A percentile compares a stretch with the other conserved stretches of the same genome.
Conservation (phyloP, 805 yeast species). For the Candida jianshihensis region DNA sequence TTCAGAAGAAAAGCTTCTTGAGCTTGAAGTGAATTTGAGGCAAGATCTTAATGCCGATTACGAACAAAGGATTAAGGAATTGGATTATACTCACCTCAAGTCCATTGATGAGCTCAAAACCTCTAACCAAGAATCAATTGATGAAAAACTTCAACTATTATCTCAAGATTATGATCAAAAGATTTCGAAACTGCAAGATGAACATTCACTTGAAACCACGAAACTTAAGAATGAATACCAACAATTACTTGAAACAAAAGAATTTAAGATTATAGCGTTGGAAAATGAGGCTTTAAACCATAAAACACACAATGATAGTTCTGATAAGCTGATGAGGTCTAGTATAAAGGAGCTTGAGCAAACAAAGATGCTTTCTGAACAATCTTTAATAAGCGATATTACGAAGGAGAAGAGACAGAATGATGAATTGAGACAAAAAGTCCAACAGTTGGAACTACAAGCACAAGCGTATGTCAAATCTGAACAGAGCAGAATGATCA, state of each 20-base stretch:
- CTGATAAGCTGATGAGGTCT: too few relatives aligned
- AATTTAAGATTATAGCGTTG: background rate
- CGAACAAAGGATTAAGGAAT: conserved; percentile 30
- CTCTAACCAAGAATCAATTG: conserved; percentile 20
- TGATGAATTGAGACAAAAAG: conserved; percentile 1
- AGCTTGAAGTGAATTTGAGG: conserved; percentile 24
- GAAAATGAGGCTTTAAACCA: background rate
- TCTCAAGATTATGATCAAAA: conserved; percentile 27
- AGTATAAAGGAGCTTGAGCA: conserved; percentile 1
- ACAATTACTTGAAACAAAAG: background rate
- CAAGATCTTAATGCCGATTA: conserved; percentile 25
- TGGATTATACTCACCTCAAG: conserved; percentile 26
- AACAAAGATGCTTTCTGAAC: background rate
- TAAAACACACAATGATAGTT: background rate
- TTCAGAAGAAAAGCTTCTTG: conserved; percentile 11
- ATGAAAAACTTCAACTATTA: conserved; percentile 24
- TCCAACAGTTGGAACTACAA: background rate
- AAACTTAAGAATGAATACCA: background rate
- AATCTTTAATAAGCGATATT: conserved; percentile 1
- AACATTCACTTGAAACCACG: background rate
- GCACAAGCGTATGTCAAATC: background rate
- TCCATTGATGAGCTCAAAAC: conserved; percentile 28
- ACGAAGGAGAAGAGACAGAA: conserved; percentile 1
- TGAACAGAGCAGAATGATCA: conserved; percentile 2
- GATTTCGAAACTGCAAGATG: conserved; percentile 18